Evolutionary conservation across 805 yeast genomes (phyloP).

Genomic region (Millerozyma acaciae): DNA sequence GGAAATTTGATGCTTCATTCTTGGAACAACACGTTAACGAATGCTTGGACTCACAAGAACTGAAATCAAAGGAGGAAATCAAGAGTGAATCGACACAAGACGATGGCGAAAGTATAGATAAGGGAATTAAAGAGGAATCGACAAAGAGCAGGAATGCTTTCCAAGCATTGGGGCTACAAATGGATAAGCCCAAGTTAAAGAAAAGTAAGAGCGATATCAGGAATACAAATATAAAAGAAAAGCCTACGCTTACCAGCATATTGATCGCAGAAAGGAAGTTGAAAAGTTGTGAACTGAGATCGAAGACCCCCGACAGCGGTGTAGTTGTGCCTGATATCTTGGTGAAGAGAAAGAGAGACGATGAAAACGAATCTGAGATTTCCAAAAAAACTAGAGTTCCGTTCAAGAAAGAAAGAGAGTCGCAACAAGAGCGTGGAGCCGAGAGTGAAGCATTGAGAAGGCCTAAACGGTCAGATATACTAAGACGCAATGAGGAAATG

Average conservation of each 20-base stretch:
- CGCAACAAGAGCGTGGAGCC: too few relatives aligned
- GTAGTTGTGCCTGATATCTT: too few relatives aligned
- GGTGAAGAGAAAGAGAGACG: slow-evolving; percentile 1
- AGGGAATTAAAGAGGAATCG: background rate
- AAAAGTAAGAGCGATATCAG: slow-evolving; percentile 12
- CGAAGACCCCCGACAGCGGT: too few relatives aligned
- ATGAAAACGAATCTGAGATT: slow-evolving; percentile 1
- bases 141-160: slow-evolving; percentile 19
- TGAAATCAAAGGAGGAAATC: background rate
- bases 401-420: background rate
- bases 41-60: slow-evolving; percentile 33
- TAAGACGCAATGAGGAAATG: slow-evolving; percentile 8
- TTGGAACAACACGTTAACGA: slow-evolving; percentile 39
- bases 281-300: slow-evolving; percentile 13
- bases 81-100: background rate
- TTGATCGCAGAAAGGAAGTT: slow-evolving; percentile 32
- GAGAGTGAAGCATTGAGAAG: background rate
- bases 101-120: background rate
- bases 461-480: background rate
- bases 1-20: slow-evolving; percentile 16
- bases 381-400: background rate
- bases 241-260: slow-evolving; percentile 31
- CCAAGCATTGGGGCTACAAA: slow-evolving; percentile 31
- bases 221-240: slow-evolving; percentile 14
- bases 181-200: slow-evolving; percentile 20